Evolutionary conservation across 495 filamentous ascomycete species (phyloP).

Genomic region (Penicillium nucicola): DNA sequence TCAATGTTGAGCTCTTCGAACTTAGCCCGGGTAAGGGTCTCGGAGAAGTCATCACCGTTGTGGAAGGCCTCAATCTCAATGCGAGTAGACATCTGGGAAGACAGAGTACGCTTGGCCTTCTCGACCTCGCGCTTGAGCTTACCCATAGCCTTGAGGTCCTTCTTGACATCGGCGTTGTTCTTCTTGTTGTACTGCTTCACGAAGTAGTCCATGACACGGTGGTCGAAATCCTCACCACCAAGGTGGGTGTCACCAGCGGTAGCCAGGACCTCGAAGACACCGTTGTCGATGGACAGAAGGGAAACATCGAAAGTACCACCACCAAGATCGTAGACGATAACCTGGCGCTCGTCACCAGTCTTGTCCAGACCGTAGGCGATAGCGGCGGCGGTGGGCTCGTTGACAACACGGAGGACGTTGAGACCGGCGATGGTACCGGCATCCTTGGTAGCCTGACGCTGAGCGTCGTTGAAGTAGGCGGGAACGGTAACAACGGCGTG

Average conservation of each 20-base stretch:
- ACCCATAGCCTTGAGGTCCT: slow-evolving; percentile 97
- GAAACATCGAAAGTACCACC: slow-evolving; percentile 99
- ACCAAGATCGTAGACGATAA: slow-evolving; percentile 97
- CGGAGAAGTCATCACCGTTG: slow-evolving; percentile 95
- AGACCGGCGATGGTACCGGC: slow-evolving; percentile 91
- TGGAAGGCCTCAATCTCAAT: slow-evolving; percentile 98
- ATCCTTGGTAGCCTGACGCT: slow-evolving; percentile 97
- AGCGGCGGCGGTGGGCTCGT: slow-evolving; percentile 87
- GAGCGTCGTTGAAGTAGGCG: slow-evolving; percentile 99
- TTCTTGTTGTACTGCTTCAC: slow-evolving; percentile 99
- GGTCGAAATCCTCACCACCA: slow-evolving; percentile 99
- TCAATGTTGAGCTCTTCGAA: slow-evolving; percentile 99
- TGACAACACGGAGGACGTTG: slow-evolving; percentile 96
- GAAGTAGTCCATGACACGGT: slow-evolving; percentile 96
- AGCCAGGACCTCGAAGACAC: slow-evolving; percentile 96
- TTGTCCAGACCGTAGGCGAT: slow-evolving; percentile 89
- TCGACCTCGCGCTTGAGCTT: slow-evolving; percentile 99
- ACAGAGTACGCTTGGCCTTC: slow-evolving; percentile 99
- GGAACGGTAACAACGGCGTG: slow-evolving; percentile 97
- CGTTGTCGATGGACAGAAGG: slow-evolving; percentile 92
- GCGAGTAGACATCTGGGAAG: slow-evolving; percentile 95
- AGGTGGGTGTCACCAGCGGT: slow-evolving; percentile 99
- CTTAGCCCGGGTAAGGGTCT: slow-evolving; percentile 97
- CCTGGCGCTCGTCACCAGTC: slow-evolving; percentile 80
- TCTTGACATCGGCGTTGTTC: slow-evolving; percentile 85